These are phyloP conservation scores for Termitomyces sp. DNA, from an alignment of 768 basidiomycete species.

Conservation along the genomic window DNA sequence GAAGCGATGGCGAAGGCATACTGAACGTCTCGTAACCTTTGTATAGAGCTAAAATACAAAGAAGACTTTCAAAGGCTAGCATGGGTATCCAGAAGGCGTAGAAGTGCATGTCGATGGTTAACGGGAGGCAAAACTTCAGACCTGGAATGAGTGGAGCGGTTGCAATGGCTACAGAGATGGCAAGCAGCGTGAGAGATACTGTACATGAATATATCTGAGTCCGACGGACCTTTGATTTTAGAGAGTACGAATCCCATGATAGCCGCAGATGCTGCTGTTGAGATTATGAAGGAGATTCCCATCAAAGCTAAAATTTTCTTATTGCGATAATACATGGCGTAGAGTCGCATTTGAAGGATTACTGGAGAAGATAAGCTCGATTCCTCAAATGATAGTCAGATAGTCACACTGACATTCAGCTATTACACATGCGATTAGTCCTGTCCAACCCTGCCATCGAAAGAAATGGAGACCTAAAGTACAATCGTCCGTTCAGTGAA, in stretches of 20 bases:
- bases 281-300: constrained; percentile 33
- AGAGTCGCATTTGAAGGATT: constrained; percentile 59
- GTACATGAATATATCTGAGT: not conserved
- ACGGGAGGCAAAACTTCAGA: constrained; percentile 38
- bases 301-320: constrained; percentile 45
- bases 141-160: constrained; percentile 12
- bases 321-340: constrained; percentile 53
- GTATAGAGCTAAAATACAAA: constrained; percentile 43
- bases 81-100: constrained; percentile 61
- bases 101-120: constrained; percentile 34
- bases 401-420: constrained; percentile 40
- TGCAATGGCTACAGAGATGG: constrained; percentile 10
- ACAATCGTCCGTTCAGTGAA: not conserved
- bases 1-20: constrained; percentile 29
- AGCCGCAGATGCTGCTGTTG: constrained; percentile 34
- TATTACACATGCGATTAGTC: constrained; percentile 46
- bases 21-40: constrained; percentile 43
- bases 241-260: constrained; percentile 44
- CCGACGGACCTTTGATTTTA: constrained; percentile 32
- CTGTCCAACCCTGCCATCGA: constrained; percentile 60
- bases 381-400: not conserved
- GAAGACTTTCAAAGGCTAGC: constrained; percentile 46
- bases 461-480: constrained; percentile 39
- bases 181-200: not conserved
- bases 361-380: constrained; percentile 24